Evolutionary conservation across 108 stramenopile species (phyloP).

Genomic region (Nitzschia putrida): DNA sequence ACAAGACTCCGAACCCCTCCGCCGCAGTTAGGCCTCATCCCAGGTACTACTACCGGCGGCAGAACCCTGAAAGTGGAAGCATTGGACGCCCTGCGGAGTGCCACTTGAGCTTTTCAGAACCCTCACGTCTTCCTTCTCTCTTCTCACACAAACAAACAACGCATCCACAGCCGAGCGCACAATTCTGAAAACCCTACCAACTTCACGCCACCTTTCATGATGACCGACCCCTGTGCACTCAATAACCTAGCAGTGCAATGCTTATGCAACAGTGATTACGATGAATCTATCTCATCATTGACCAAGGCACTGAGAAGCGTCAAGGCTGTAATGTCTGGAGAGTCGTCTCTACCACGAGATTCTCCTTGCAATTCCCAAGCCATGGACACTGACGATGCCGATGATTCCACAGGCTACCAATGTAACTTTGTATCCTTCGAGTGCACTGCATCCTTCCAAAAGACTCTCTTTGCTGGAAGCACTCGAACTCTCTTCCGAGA

Average conservation of each 20-base stretch:
- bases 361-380: not conserved
- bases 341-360: not conserved
- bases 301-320: conserved; percentile 18
- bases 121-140: too few species aligned
- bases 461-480: conserved; percentile 1
- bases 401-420: not conserved
- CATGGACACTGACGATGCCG: not conserved
- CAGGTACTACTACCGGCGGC: too few species aligned
- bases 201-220: conserved; percentile 4
- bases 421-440: conserved; percentile 23
- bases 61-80: too few species aligned
- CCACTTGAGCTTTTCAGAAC: too few species aligned
- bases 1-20: too few species aligned
- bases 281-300: conserved; percentile 19
- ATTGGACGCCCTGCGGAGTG: too few species aligned
- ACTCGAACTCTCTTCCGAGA: conserved; percentile 22
- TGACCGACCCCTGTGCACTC: conserved; percentile 16
- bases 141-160: too few species aligned
- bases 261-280: conserved; percentile 17
- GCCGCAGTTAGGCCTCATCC: too few species aligned
- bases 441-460: conserved; percentile 19
- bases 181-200: too few species aligned
- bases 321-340: conserved; percentile 19
- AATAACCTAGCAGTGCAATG: conserved; percentile 15
- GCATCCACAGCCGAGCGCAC: too few species aligned